A percentile compares a stretch with the other conserved stretches of the same genome.
Evolutionary conservation across 1,284 basidiomycete genomes (phyloP).

Genomic region (Polyporus tsugae): DNA sequence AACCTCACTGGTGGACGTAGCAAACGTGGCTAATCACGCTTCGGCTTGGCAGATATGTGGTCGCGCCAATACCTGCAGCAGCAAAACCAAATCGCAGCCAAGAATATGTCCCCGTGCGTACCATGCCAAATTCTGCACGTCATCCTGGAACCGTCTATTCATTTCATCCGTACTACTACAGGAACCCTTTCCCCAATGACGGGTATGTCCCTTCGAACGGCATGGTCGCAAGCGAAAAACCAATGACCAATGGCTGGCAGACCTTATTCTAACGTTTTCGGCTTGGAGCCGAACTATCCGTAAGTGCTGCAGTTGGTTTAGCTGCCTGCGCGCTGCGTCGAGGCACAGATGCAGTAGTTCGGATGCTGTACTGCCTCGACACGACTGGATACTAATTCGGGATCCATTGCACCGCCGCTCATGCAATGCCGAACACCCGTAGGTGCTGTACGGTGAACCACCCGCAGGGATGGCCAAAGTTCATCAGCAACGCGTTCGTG

Average conservation of each 20-base stretch:
- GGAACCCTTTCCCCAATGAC: slow-evolving; percentile 62
- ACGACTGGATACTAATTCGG: slow-evolving; percentile 3
- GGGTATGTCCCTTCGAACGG: slow-evolving; percentile 44
- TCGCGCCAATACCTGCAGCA: slow-evolving; percentile 67
- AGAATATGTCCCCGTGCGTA: slow-evolving; percentile 64
- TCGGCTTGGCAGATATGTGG: slow-evolving; percentile 58
- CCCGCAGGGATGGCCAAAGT: slow-evolving; percentile 70
- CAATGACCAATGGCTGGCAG: slow-evolving; percentile 37
- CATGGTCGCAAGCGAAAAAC: not conserved
- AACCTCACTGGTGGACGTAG: not conserved
- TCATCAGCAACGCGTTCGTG: slow-evolving; percentile 65
- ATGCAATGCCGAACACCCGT: not conserved
- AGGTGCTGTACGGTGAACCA: slow-evolving; percentile 71
- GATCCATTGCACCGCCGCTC: not conserved
- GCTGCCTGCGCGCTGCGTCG: not conserved
- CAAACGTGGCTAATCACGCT: not conserved
- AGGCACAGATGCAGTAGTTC: slow-evolving; percentile 1
- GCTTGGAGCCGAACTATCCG: slow-evolving; percentile 46
- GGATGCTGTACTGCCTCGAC: not conserved
- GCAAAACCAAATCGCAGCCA: slow-evolving; percentile 65
- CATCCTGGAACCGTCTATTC: not conserved
- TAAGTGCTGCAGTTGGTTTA: slow-evolving; percentile 29
- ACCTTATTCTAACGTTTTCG: slow-evolving; percentile 66
- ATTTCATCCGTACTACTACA: slow-evolving; percentile 30
- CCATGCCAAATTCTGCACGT: slow-evolving; percentile 9